phyloP scores from a whole-genome alignment of 192 early-diverging fungal species.

The Coemansia nantahalensis region DNA sequence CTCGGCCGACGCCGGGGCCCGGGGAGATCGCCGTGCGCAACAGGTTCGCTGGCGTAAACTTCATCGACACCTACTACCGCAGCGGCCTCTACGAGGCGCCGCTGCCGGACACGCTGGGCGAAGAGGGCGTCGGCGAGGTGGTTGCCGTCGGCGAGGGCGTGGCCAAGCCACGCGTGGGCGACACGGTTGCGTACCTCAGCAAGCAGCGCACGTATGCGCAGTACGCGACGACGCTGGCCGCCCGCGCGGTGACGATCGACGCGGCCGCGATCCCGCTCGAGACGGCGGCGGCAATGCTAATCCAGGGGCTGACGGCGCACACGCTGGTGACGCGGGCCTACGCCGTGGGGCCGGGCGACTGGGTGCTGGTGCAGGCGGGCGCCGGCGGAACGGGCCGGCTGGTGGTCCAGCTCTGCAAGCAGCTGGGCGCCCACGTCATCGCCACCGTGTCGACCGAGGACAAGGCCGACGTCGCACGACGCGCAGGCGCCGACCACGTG shows the following conservation, averaged over 20 bases:
- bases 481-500: conserved; percentile 67
- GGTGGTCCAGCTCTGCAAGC: conserved; percentile 72
- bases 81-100: conserved; percentile 68
- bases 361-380: conserved; percentile 84
- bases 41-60: conserved; percentile 78
- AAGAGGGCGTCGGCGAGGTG: conserved; percentile 80
- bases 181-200: conserved; percentile 74
- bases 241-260: conserved; percentile 52
- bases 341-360: conserved; percentile 67
- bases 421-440: conserved; percentile 82
- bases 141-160: conserved; percentile 70
- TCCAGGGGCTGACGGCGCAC: conserved; percentile 85
- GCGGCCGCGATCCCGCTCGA: conserved; percentile 55
- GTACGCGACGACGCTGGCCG: conserved; percentile 56
- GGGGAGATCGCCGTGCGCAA: conserved; percentile 74
- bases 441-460: conserved; percentile 72
- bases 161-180: conserved; percentile 64
- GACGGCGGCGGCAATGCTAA: conserved; percentile 60
- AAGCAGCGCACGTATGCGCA: conserved; percentile 68
- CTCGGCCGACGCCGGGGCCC: conserved; percentile 51
- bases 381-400: conserved; percentile 87
- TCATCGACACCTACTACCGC: conserved; percentile 89
- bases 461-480: conserved; percentile 63
- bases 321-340: conserved; percentile 69
- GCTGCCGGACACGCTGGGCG: conserved; percentile 68